These are phyloP conservation scores for Prototheca wickerhamii DNA, from an alignment of 163 green algal species.

Conservation along the genomic window DNA sequence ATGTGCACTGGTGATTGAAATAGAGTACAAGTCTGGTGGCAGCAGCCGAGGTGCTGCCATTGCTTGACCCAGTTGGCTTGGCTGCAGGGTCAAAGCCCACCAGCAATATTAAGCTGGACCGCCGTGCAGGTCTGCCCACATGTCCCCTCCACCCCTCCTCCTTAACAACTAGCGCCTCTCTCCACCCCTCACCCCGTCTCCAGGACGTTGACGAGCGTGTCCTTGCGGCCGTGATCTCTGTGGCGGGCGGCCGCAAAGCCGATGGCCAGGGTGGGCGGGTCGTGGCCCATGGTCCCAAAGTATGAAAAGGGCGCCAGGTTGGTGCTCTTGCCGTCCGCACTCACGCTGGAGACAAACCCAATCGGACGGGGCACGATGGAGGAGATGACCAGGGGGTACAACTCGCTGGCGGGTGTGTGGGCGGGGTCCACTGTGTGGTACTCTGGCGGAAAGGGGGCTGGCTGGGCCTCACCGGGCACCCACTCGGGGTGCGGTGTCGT, in stretches of 20 bases:
- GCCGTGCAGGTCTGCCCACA: no score
- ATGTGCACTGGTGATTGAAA: background rate
- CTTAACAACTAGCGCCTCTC: background rate
- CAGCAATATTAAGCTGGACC: no score
- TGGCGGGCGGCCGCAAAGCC: conserved; percentile 31
- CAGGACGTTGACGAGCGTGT: conserved; percentile 80
- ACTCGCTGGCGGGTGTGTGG: background rate
- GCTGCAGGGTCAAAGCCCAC: no score
- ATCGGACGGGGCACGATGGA: conserved; percentile 67
- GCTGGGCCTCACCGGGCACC: conserved; percentile 9
- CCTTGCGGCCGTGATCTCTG: conserved; percentile 46
- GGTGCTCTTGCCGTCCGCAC: conserved; percentile 24
- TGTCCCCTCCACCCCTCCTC: background rate
- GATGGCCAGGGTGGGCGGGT: conserved; percentile 64
- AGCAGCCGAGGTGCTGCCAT: no score
- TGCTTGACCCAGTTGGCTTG: no score
- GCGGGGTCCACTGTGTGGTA: conserved; percentile 13
- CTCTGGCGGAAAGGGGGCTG: conserved; percentile 7
- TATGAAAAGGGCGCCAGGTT: conserved; percentile 87
- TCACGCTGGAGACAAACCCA: conserved; percentile 61
- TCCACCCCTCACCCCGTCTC: conserved; percentile 47
- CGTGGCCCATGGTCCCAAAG: conserved; percentile 78
- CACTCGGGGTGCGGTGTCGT: conserved; percentile 4
- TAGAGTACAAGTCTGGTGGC: no score
- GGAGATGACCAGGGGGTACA: conserved; percentile 73